A percentile compares a stretch with the other conserved stretches of the same genome.
Conservation (phyloP, 2,329 filamentous ascomycete species). For the Raffaelea deltoideospora region DNA sequence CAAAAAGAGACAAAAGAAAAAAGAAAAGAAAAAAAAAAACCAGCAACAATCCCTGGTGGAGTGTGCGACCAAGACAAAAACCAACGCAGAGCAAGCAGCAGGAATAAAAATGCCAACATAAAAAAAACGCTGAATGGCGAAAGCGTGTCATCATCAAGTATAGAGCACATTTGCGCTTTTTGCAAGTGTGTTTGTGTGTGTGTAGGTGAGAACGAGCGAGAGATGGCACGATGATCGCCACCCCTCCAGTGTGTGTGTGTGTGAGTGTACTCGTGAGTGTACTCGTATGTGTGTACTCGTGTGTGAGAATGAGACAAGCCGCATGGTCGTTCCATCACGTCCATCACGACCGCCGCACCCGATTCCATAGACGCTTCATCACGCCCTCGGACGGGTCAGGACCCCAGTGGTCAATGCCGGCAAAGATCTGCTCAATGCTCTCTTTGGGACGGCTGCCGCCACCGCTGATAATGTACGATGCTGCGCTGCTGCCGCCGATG, state of each 20-base stretch:
- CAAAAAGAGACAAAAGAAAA: too few species aligned
- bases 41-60: too few species aligned
- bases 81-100: too few species aligned
- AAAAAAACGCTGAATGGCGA: not conserved
- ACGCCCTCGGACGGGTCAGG: slow-evolving; percentile 33
- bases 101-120: not conserved
- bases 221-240: not conserved
- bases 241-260: not conserved
- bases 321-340: not conserved
- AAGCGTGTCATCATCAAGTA: not conserved
- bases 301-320: not conserved
- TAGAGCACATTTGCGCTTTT: too few species aligned
- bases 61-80: too few species aligned
- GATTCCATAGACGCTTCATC: slow-evolving; percentile 51
- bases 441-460: slow-evolving; percentile 25
- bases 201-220: not conserved
- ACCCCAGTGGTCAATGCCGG: slow-evolving; percentile 36
- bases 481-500: slow-evolving; percentile 10
- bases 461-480: slow-evolving; percentile 17
- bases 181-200: too few species aligned
- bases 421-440: slow-evolving; percentile 37
- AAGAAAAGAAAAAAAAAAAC: not conserved
- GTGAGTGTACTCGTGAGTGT: not conserved
- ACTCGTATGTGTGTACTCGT: not conserved
- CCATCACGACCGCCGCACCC: slow-evolving; percentile 30